Evolutionary conservation across 2,329 filamentous ascomycete species (phyloP).

Genomic region (Calonectria pseudoturangicola): DNA sequence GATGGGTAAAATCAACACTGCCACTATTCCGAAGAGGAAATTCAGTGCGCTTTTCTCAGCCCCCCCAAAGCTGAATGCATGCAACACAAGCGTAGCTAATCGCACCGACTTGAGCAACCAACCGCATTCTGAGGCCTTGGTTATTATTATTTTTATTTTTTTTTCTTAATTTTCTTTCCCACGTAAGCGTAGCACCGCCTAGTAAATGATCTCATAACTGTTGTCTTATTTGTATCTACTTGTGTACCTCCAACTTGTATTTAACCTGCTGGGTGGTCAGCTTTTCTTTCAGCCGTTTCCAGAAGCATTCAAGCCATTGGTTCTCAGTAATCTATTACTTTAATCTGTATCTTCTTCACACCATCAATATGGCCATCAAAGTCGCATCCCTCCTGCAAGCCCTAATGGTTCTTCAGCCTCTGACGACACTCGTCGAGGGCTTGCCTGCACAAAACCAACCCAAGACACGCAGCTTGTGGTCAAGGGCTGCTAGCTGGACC

Average conservation of each 20-base stretch:
- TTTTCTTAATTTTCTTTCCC: neutral
- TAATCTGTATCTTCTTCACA: neutral
- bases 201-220: neutral
- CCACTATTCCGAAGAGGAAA: conserved; percentile 10
- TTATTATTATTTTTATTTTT: neutral
- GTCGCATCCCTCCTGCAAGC: neutral
- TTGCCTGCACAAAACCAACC: conserved; percentile 4
- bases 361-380: conserved; percentile 8
- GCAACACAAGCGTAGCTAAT: neutral
- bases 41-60: neutral
- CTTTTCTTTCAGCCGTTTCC: neutral
- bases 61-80: neutral
- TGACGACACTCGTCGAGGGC: conserved; percentile 1
- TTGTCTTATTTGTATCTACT: neutral
- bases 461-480: neutral
- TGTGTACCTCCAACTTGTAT: neutral
- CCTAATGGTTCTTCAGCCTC: neutral
- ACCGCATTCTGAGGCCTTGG: neutral
- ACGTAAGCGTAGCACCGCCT: conserved; percentile 3
- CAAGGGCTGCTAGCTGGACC: conserved; percentile 7
- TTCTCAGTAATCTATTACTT: neutral
- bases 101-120: neutral
- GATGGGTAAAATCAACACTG: neutral
- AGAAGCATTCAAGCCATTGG: neutral
- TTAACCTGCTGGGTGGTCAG: neutral